Percentiles rank a stretch among this genome's conserved stretches.
Conservation (phyloP, 2,329 filamentous ascomycete genomes). For the Pseudopithomyces maydicus region DNA sequence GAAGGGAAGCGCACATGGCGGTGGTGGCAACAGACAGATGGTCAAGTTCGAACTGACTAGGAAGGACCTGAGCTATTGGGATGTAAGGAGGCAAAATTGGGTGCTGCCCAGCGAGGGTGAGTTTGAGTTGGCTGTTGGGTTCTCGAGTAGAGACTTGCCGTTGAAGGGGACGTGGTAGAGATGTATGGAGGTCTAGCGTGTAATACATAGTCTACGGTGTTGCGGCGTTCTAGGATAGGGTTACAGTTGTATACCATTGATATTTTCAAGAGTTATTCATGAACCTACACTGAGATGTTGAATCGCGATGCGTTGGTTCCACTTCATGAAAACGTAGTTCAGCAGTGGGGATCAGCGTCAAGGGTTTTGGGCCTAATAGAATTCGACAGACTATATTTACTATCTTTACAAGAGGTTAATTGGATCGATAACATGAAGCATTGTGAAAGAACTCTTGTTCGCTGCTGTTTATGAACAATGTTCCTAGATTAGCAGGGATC, state of each 20-base stretch:
- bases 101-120: slow-evolving; percentile 39
- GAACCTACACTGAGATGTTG: too few relatives aligned
- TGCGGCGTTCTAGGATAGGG: neutral
- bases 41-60: slow-evolving; percentile 47
- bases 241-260: neutral
- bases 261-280: too few relatives aligned
- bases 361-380: too few relatives aligned
- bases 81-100: slow-evolving; percentile 48
- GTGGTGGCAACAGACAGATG: slow-evolving; percentile 19
- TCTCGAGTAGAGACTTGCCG: slow-evolving; percentile 40
- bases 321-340: too few relatives aligned
- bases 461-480: too few relatives aligned
- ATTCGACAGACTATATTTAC: too few relatives aligned
- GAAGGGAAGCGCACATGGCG: slow-evolving; percentile 23
- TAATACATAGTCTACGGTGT: neutral
- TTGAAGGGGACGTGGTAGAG: slow-evolving; percentile 37
- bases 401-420: too few relatives aligned
- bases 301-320: too few relatives aligned
- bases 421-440: too few relatives aligned
- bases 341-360: too few relatives aligned
- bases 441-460: too few relatives aligned
- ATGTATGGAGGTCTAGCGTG: neutral
- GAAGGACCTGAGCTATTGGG: slow-evolving; percentile 50
- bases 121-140: slow-evolving; percentile 38
- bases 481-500: too few relatives aligned